phyloP scores from a whole-genome alignment of 2,329 filamentous ascomycete species.

The Elsinoe arachidis region DNA sequence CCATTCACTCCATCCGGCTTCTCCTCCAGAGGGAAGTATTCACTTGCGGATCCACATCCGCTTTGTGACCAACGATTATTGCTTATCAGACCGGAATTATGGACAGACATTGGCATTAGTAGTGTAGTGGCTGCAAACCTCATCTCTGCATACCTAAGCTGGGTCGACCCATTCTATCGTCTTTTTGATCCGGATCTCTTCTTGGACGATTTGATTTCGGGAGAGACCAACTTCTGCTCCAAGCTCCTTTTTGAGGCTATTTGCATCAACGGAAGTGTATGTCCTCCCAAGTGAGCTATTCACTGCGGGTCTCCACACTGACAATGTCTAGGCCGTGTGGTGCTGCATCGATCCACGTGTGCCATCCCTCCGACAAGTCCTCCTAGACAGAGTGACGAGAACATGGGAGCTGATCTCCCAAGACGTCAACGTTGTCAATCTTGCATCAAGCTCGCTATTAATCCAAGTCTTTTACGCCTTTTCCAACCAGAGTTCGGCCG shows the following conservation, averaged over 20 bases:
- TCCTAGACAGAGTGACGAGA: too few relatives aligned
- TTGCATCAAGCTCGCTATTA: too few relatives aligned
- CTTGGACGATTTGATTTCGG: constrained; percentile 16
- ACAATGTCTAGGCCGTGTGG: too few relatives aligned
- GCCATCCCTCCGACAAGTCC: too few relatives aligned
- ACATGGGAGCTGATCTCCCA: too few relatives aligned
- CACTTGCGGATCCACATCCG: background rate
- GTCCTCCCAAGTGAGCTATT: background rate
- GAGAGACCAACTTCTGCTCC: constrained; percentile 17
- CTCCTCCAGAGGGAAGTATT: background rate
- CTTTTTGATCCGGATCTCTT: constrained; percentile 20
- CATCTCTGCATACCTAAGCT: constrained; percentile 18
- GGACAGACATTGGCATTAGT: constrained; percentile 19
- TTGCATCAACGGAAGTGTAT: constrained; percentile 17
- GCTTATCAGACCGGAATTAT: background rate
- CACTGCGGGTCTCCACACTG: background rate
- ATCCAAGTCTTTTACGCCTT: too few relatives aligned
- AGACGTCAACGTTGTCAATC: too few relatives aligned
- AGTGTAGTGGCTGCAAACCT: constrained; percentile 17
- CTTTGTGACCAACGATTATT: background rate
- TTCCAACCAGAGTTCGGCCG: too few relatives aligned
- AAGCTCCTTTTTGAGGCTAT: constrained; percentile 19
- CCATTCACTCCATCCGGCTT: background rate
- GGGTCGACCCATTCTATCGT: constrained; percentile 20
- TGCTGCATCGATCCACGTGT: too few relatives aligned